Evolutionary conservation across 768 basidiomycete species (phyloP).

Genomic region (Boletus rufocinnamomeus): DNA sequence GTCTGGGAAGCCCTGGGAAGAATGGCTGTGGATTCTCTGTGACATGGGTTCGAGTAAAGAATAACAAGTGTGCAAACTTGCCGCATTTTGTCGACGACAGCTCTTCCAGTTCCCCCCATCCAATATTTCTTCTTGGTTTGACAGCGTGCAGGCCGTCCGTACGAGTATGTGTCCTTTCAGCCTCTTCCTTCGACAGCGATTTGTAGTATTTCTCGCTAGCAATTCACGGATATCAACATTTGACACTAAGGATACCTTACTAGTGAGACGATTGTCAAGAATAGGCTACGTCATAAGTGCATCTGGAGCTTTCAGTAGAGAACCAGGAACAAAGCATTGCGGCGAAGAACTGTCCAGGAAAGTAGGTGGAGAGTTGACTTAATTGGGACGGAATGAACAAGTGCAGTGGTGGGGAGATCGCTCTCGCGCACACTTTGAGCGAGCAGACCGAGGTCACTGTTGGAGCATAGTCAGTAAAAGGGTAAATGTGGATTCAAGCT

Average conservation of each 20-base stretch:
- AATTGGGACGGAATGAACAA: not conserved
- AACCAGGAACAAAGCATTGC: not conserved
- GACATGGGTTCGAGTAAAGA: not conserved
- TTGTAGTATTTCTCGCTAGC: slow-evolving; percentile 3
- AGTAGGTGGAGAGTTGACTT: not conserved
- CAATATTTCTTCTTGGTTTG: not conserved
- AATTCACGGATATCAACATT: not conserved
- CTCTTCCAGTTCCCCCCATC: not conserved
- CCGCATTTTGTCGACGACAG: not conserved
- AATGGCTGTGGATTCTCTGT: slow-evolving; percentile 26
- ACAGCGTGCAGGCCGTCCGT: not conserved
- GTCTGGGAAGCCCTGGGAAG: slow-evolving; percentile 27
- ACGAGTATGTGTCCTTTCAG: not conserved
- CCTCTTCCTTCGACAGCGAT: not conserved
- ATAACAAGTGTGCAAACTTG: not conserved
- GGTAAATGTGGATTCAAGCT: not conserved
- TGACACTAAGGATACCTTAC: not conserved
- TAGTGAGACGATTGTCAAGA: not conserved
- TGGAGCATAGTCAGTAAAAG: not conserved
- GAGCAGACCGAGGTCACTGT: not conserved
- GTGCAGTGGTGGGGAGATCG: not conserved
- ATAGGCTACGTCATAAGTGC: not conserved
- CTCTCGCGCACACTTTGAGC: not conserved
- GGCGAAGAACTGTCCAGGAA: not conserved
- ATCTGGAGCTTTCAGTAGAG: not conserved